A percentile compares a stretch with the other conserved stretches of the same genome.
These are phyloP conservation scores for Galeopsis tetrahit DNA, from an alignment of 257 asterid species.

Conservation along the genomic window DNA sequence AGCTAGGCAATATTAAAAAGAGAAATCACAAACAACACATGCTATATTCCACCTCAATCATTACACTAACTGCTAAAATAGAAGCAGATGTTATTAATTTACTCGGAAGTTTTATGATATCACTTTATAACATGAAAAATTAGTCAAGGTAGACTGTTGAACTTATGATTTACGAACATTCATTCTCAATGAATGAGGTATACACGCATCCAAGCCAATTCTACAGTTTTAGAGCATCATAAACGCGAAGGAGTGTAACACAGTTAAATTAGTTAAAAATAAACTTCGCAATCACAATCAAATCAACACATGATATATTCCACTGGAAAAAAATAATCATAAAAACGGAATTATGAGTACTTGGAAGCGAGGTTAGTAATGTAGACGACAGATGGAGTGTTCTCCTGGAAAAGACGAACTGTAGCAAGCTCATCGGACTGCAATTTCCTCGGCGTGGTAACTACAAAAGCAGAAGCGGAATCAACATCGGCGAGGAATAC, in stretches of 20 bases:
- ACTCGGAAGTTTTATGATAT: not conserved
- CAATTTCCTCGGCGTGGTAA: conserved; percentile 69
- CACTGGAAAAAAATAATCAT: not conserved
- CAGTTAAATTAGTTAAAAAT: not conserved
- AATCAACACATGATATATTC: not conserved
- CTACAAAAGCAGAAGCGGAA: conserved; percentile 81
- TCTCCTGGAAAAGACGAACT: conserved; percentile 86
- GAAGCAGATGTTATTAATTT: not conserved
- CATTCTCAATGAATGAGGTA: conserved; percentile 1
- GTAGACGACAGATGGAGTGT: conserved; percentile 93
- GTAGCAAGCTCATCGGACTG: conserved; percentile 97
- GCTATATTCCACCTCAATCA: conserved; percentile 3
- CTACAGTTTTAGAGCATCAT: not conserved
- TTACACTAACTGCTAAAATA: not conserved
- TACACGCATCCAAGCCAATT: not conserved
- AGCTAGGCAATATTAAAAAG: too few species aligned
- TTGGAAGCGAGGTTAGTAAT: conserved; percentile 92
- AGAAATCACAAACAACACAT: not conserved
- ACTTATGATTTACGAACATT: not conserved
- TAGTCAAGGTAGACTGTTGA: not conserved
- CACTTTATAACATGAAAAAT: not conserved
- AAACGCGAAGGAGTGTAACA: not conserved
- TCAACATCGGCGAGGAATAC: conserved; percentile 66
- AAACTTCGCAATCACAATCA: not conserved
- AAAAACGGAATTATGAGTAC: conserved; percentile 31